Percentiles rank a stretch among this genome's conserved stretches.
Evolutionary conservation across 148 eudicot genomes (phyloP).

Genomic region (Rhododendron williamsianum): DNA sequence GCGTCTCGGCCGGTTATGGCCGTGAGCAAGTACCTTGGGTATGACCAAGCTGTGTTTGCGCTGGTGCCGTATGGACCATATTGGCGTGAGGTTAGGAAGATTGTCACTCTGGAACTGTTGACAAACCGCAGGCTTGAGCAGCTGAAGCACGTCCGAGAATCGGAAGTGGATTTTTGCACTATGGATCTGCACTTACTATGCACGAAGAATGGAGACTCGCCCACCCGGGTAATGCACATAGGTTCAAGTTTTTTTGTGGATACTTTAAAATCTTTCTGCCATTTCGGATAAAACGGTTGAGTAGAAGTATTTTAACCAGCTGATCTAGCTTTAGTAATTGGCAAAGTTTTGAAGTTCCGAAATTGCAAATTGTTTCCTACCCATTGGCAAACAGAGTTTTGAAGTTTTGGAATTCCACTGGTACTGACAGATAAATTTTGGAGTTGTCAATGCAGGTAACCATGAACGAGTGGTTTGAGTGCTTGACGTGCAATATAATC

Average conservation of each 20-base stretch:
- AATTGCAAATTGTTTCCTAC: too few relatives aligned
- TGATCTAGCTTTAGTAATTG: too few relatives aligned
- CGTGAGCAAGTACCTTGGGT: conserved; percentile 17
- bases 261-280: too few relatives aligned
- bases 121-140: conserved; percentile 17
- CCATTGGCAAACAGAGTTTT: too few relatives aligned
- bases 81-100: conserved; percentile 33
- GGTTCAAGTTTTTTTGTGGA: too few relatives aligned
- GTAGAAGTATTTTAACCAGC: too few relatives aligned
- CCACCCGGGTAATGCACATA: neutral
- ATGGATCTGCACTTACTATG: conserved; percentile 16
- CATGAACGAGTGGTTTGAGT: conserved; percentile 36
- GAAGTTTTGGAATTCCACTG: too few relatives aligned
- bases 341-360: too few relatives aligned
- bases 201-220: neutral
- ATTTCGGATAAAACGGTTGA: too few relatives aligned
- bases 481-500: conserved; percentile 27
- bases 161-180: conserved; percentile 12
- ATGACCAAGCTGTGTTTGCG: conserved; percentile 23
- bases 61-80: conserved; percentile 31
- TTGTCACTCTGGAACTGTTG: conserved; percentile 25
- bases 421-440: too few relatives aligned
- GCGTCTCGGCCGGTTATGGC: conserved; percentile 15
- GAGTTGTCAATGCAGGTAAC: conserved; percentile 5
- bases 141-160: conserved; percentile 13